These are phyloP conservation scores for Saccharomyces uvarum DNA, from an alignment of 1,139 yeast species.

Conservation along the genomic window DNA sequence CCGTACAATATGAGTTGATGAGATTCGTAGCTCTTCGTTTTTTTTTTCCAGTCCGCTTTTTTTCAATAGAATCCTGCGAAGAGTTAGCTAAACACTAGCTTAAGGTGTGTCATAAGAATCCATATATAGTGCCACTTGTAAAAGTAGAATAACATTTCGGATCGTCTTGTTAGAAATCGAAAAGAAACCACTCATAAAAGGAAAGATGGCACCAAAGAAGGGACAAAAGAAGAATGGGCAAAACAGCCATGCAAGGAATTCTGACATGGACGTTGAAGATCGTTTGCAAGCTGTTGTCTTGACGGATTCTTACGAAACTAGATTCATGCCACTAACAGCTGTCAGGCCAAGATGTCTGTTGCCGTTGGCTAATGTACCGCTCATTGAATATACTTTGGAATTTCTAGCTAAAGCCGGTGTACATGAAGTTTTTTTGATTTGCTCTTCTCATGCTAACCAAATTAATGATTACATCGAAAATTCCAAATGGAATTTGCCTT, in stretches of 20 bases:
- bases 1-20: not conserved
- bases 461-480: slow-evolving; percentile 71
- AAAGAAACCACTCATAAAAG: not conserved
- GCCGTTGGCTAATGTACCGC: slow-evolving; percentile 87
- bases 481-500: slow-evolving; percentile 71
- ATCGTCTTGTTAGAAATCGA: not conserved
- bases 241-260: slow-evolving; percentile 39
- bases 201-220: slow-evolving; percentile 21
- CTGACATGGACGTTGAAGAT: slow-evolving; percentile 57
- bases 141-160: not conserved
- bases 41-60: not conserved
- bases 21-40: not conserved
- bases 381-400: slow-evolving; percentile 89
- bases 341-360: slow-evolving; percentile 80
- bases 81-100: not conserved
- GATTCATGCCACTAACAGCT: slow-evolving; percentile 87
- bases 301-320: slow-evolving; percentile 84
- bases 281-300: slow-evolving; percentile 87
- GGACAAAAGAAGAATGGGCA: slow-evolving; percentile 9
- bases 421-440: slow-evolving; percentile 80
- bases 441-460: slow-evolving; percentile 85
- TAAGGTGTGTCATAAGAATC: not conserved
- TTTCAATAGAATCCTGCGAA: not conserved
- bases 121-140: not conserved
- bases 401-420: slow-evolving; percentile 88